phyloP scores from a whole-genome alignment of 257 asterid species.

The Oldenlandia corymbosa region DNA sequence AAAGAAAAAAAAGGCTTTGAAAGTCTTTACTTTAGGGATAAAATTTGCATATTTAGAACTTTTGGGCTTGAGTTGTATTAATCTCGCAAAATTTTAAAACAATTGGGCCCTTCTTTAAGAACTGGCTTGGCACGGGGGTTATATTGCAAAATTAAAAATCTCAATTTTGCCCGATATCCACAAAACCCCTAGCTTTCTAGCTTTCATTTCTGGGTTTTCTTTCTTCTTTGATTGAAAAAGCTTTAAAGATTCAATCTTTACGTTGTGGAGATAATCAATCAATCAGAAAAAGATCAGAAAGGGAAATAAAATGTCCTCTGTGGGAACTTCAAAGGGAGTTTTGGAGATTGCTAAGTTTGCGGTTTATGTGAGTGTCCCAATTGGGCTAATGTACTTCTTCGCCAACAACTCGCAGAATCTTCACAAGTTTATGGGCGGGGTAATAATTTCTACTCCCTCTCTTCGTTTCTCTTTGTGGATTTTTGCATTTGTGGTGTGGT shows the following conservation, averaged over 20 bases:
- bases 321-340: constrained; percentile 85
- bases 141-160: no score
- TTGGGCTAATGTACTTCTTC: constrained; percentile 85
- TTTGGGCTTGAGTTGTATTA: no score
- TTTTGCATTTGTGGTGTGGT: not conserved
- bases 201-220: no score
- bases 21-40: no score
- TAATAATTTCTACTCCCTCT: constrained; percentile 27
- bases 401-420: constrained; percentile 71
- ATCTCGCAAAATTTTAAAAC: no score
- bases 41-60: no score
- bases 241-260: not conserved
- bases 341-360: constrained; percentile 89
- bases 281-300: not conserved
- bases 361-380: constrained; percentile 67
- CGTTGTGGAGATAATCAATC: not conserved
- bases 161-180: no score
- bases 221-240: not conserved
- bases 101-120: no score
- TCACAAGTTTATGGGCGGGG: constrained; percentile 76
- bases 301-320: constrained; percentile 61
- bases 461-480: not conserved
- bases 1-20: no score
- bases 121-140: no score
- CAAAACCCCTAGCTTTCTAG: no score